Conservation (phyloP, 2,329 filamentous ascomycete genomes). For the Laburnicola sp. region DNA sequence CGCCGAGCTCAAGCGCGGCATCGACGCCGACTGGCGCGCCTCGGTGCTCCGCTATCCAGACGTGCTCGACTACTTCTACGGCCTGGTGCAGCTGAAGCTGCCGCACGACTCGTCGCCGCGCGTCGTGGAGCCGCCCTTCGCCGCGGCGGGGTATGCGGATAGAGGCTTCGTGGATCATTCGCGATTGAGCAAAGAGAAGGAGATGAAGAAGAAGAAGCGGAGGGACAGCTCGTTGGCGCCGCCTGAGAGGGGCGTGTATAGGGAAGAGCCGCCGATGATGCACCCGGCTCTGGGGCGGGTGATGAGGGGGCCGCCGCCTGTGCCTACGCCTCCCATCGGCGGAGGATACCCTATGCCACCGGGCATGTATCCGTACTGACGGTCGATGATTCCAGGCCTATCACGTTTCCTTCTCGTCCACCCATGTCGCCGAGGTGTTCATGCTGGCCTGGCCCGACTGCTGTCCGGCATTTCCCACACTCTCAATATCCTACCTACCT, state of each 20-base stretch:
- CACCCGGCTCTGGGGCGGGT: conserved; percentile 25
- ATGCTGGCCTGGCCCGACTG: too few species aligned
- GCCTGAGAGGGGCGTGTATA: conserved; percentile 18
- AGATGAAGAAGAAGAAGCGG: conserved; percentile 40
- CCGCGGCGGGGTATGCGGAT: conserved; percentile 43
- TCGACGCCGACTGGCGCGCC: conserved; percentile 77
- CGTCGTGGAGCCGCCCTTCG: conserved; percentile 46
- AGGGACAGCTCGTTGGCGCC: conserved; percentile 34
- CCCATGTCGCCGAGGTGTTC: too few species aligned
- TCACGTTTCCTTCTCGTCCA: too few species aligned
- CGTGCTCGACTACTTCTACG: conserved; percentile 78
- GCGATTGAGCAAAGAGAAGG: conserved; percentile 31
- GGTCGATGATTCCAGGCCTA: too few species aligned
- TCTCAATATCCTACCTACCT: too few species aligned
- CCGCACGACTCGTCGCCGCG: conserved; percentile 57
- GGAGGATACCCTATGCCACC: conserved; percentile 32
- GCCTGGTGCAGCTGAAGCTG: conserved; percentile 67
- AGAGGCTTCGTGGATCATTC: conserved; percentile 36
- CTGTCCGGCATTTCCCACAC: too few species aligned
- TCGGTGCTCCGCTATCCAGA: conserved; percentile 77
- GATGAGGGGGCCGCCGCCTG: conserved; percentile 37
- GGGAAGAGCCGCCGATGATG: conserved; percentile 24
- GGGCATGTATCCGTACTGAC: conserved; percentile 18
- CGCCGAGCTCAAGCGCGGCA: conserved; percentile 68
- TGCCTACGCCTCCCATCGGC: conserved; percentile 41